phyloP scores from a whole-genome alignment of 495 filamentous ascomycete genomes.

The Cairneyella variabilis region DNA sequence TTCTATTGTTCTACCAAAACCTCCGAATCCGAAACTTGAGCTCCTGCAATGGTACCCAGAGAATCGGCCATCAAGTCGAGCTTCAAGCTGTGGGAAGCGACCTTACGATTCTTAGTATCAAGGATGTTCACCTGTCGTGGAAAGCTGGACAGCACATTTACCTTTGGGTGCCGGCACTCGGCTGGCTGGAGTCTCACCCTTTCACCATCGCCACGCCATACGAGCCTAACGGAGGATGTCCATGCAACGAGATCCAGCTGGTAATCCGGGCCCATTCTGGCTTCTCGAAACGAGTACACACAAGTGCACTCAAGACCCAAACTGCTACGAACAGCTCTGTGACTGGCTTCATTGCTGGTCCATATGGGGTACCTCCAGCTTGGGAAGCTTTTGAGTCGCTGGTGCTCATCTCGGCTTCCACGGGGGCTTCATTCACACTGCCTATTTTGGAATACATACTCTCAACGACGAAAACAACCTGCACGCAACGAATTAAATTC shows the following conservation, averaged over 20 bases:
- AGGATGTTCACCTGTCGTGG: slow-evolving; percentile 68
- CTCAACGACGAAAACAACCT: slow-evolving; percentile 32
- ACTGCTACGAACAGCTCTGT: slow-evolving; percentile 12
- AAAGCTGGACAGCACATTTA: slow-evolving; percentile 75
- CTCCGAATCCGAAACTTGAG: slow-evolving; percentile 40
- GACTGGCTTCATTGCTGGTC: slow-evolving; percentile 51
- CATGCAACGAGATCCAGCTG: slow-evolving; percentile 63
- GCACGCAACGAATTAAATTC: slow-evolving; percentile 64
- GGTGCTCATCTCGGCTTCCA: slow-evolving; percentile 54
- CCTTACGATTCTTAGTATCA: slow-evolving; percentile 66
- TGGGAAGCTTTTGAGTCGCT: slow-evolving; percentile 58
- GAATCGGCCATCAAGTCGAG: slow-evolving; percentile 54
- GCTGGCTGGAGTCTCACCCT: slow-evolving; percentile 70
- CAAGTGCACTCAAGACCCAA: slow-evolving; percentile 51
- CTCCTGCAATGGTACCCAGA: slow-evolving; percentile 25
- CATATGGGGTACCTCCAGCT: slow-evolving; percentile 51
- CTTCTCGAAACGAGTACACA: slow-evolving; percentile 63
- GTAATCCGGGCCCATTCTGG: slow-evolving; percentile 68
- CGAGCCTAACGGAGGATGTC: slow-evolving; percentile 36
- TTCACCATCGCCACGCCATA: slow-evolving; percentile 67
- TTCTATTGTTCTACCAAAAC: slow-evolving; percentile 58
- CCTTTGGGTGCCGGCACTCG: slow-evolving; percentile 65
- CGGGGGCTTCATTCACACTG: slow-evolving; percentile 52
- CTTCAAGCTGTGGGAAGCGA: slow-evolving; percentile 55
- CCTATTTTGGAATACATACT: slow-evolving; percentile 54